Evolutionary conservation across 768 basidiomycete genomes (phyloP), one percentile per base, ranked within the genome.

Genomic region (Hericium rajendrae): DNA sequence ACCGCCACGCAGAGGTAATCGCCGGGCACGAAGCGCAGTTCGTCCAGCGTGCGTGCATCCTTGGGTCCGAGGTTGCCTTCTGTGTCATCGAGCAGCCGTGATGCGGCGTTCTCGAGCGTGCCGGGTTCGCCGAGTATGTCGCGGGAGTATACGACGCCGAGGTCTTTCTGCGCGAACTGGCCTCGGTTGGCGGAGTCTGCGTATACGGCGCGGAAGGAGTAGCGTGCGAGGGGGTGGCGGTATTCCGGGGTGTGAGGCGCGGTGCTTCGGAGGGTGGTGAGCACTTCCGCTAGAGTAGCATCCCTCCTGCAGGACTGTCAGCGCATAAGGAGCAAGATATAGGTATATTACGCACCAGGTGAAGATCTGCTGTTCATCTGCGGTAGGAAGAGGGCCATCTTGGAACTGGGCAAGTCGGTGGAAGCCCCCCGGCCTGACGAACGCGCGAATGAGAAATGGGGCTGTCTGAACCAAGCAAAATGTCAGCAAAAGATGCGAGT

Each of bases 61-160:
- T 74, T 58, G 26, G 56, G 57, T 2, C 57, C 56, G 37, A 57
- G 15, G 55, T 38, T 16, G 57, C 62, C 60, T 20, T 76, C 77
- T 0, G 62, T 57, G 58, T 84, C 84, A 48, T 82, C 79, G 20
- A 83, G 70, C 2, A 90, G 75, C 2, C 85, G 78, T 0, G 84
- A 77, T 0, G 86, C 86, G 6, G 81, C 73, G 13, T 68, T 68
- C 41, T 77, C 74, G 20, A 86, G 68, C 1, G 83, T 70, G 38
- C 88, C 88, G 3, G 86, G 85, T 68, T 90, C 89, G 51, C 88
- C 88, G 2, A 90, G 79, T 61, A 91, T 86, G 70, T 91, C 91
- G 60, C 89, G 84, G 48, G 88, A 88, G 69, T 88, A 87, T 40
- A 92, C 85, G 64, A 79, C 79, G 26, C 90, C 90, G 46, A 92